Evolutionary conservation across 2,329 filamentous ascomycete species (phyloP).

Genomic region (Xylariaceae sp.): DNA sequence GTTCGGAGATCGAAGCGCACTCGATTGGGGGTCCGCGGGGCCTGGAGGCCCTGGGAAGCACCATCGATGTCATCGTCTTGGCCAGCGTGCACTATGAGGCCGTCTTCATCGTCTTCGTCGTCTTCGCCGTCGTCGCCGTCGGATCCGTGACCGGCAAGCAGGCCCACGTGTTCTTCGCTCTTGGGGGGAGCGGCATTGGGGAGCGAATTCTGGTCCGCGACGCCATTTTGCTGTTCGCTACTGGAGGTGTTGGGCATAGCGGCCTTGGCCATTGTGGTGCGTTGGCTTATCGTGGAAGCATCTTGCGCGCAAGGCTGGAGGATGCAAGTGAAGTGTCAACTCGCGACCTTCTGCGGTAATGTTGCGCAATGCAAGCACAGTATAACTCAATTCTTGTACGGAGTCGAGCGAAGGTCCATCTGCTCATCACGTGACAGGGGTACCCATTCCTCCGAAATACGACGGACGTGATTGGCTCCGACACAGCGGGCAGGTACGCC

Average conservation of each 20-base stretch:
- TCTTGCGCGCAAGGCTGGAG: slow-evolving; percentile 29
- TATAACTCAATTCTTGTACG: no score
- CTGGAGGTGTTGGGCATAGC: slow-evolving; percentile 32
- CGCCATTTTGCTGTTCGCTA: slow-evolving; percentile 26
- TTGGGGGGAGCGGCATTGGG: slow-evolving; percentile 24
- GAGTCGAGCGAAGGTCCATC: background rate
- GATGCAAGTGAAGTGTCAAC: background rate
- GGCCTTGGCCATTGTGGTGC: slow-evolving; percentile 43
- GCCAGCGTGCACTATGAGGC: slow-evolving; percentile 29
- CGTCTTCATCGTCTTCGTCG: slow-evolving; percentile 24
- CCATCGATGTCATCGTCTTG: slow-evolving; percentile 10
- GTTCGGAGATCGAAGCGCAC: slow-evolving; percentile 56
- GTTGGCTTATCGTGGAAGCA: slow-evolving; percentile 40
- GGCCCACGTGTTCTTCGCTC: slow-evolving; percentile 39
- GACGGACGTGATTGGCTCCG: no score
- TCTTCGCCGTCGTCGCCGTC: slow-evolving; percentile 24
- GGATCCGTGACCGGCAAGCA: slow-evolving; percentile 34
- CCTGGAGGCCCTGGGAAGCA: slow-evolving; percentile 22
- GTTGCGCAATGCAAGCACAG: slow-evolving; percentile 3
- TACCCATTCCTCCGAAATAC: no score
- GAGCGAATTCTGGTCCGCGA: slow-evolving; percentile 10
- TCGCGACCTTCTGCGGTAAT: background rate
- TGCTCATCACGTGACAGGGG: slow-evolving; percentile 24
- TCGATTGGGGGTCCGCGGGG: slow-evolving; percentile 59
- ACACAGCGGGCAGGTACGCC: no score